phyloP scores from a whole-genome alignment of 306 rosid species.

The Heteromeles arbutifolia region DNA sequence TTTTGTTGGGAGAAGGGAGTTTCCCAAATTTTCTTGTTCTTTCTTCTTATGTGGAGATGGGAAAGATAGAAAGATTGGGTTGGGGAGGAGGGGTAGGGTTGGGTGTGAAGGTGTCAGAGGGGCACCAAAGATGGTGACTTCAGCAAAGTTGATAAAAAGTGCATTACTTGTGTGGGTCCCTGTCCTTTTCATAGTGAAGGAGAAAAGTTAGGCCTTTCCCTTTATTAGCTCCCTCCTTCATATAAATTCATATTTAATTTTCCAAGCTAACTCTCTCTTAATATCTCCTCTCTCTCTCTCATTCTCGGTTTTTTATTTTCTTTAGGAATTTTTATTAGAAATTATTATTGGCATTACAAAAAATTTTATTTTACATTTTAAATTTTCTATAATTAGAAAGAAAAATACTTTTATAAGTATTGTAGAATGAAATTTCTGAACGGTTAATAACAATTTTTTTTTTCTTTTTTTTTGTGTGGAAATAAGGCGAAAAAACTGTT shows the following conservation, averaged over 20 bases:
- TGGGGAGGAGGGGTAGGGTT: slow-evolving; percentile 28
- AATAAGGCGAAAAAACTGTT: not conserved
- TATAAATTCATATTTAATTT: not conserved
- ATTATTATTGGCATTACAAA: too few species aligned
- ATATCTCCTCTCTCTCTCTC: not conserved
- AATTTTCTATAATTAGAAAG: too few species aligned
- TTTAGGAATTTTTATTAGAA: too few species aligned
- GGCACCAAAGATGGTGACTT: slow-evolving; percentile 26
- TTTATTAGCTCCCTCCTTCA: slow-evolving; percentile 31
- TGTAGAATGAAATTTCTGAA: too few species aligned
- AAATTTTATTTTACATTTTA: too few species aligned
- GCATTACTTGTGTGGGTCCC: slow-evolving; percentile 57
- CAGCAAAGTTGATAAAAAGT: slow-evolving; percentile 53
- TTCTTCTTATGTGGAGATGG: slow-evolving; percentile 18
- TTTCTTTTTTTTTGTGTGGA: not conserved
- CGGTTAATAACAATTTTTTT: too few species aligned
- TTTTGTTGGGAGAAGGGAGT: too few species aligned
- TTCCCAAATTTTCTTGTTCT: slow-evolving; percentile 12
- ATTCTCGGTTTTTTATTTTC: not conserved
- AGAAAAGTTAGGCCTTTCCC: slow-evolving; percentile 32
- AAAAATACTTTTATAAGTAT: too few species aligned
- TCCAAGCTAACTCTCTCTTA: not conserved
- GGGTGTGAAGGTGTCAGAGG: slow-evolving; percentile 25
- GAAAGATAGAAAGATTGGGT: slow-evolving; percentile 25
- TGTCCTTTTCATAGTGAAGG: slow-evolving; percentile 41